Evolutionary conservation across 2,329 filamentous ascomycete species (phyloP).

Genomic region (Ophiostoma pallidulum): DNA sequence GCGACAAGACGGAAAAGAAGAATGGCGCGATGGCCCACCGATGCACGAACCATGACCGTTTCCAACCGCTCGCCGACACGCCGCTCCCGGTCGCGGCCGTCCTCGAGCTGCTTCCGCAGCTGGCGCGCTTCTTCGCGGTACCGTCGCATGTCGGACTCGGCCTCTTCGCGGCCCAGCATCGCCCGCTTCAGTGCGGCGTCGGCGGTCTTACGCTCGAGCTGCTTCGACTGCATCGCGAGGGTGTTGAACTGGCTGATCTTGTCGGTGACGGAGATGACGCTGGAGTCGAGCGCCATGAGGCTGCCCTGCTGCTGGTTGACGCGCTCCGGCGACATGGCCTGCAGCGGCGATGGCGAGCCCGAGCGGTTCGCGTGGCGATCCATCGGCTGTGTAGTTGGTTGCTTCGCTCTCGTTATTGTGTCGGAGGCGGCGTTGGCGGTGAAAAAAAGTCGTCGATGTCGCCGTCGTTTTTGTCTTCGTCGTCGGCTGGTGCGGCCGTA

Average conservation of each 20-base stretch:
- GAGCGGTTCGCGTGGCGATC: slow-evolving; percentile 38
- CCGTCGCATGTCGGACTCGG: slow-evolving; percentile 56
- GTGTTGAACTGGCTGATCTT: slow-evolving; percentile 66
- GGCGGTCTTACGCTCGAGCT: slow-evolving; percentile 54
- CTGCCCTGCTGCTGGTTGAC: slow-evolving; percentile 39
- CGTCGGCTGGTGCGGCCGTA: no score
- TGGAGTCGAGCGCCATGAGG: background rate
- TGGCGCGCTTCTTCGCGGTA: slow-evolving; percentile 50
- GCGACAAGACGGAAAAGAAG: no score
- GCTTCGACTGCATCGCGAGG: slow-evolving; percentile 50
- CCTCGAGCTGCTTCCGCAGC: slow-evolving; percentile 51
- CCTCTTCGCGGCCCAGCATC: slow-evolving; percentile 60
- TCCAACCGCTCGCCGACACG: slow-evolving; percentile 59
- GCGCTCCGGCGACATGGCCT: slow-evolving; percentile 54
- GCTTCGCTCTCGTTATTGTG: no score
- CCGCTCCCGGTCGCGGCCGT: slow-evolving; percentile 56
- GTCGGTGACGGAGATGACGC: slow-evolving; percentile 44
- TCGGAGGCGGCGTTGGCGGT: background rate
- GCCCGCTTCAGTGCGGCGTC: slow-evolving; percentile 58
- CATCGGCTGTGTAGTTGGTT: slow-evolving; percentile 25
- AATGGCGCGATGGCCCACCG: no score
- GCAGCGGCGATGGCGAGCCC: slow-evolving; percentile 47
- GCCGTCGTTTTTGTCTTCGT: background rate
- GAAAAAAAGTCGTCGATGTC: background rate
- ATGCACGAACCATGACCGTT: slow-evolving; percentile 52